Conservation (phyloP, 805 yeast genomes). For the Debaryomyces maramus region DNA sequence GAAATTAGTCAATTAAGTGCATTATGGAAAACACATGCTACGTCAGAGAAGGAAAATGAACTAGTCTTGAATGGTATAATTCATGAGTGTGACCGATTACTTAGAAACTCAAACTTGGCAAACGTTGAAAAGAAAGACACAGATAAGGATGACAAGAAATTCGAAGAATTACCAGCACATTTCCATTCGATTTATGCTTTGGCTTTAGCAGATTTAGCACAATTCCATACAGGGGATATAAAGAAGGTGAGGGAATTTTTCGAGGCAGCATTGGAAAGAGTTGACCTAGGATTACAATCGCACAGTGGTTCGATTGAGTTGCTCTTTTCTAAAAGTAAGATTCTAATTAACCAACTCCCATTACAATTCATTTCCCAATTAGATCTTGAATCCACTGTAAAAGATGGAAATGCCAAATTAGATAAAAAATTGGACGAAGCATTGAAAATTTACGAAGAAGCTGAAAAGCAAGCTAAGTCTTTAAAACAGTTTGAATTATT, state of each 20-base stretch:
- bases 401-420: conserved; percentile 36
- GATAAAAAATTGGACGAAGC: conserved; percentile 46
- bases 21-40: conserved; percentile 63
- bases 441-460: conserved; percentile 45
- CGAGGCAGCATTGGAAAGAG: conserved; percentile 71
- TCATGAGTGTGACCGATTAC: conserved; percentile 86
- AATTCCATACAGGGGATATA: conserved; percentile 45
- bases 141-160: conserved; percentile 9
- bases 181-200: conserved; percentile 76
- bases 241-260: conserved; percentile 53
- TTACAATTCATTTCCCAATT: conserved; percentile 55
- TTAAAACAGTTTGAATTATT: conserved; percentile 29
- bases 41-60: conserved; percentile 60
- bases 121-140: neutral
- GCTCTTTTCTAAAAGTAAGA: conserved; percentile 53
- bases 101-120: conserved; percentile 44
- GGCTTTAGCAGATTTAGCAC: conserved; percentile 64
- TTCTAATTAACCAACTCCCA: conserved; percentile 59
- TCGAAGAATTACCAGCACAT: conserved; percentile 42
- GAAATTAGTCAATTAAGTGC: conserved; percentile 76
- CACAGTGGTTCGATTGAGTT: conserved; percentile 49
- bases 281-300: conserved; percentile 54
- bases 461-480: conserved; percentile 30
- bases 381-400: conserved; percentile 37
- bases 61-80: conserved; percentile 75